Evolutionary conservation across 129 eudicot genomes (phyloP), one percentile per base, ranked within the genome.

Genomic region (Helianthus annuus): DNA sequence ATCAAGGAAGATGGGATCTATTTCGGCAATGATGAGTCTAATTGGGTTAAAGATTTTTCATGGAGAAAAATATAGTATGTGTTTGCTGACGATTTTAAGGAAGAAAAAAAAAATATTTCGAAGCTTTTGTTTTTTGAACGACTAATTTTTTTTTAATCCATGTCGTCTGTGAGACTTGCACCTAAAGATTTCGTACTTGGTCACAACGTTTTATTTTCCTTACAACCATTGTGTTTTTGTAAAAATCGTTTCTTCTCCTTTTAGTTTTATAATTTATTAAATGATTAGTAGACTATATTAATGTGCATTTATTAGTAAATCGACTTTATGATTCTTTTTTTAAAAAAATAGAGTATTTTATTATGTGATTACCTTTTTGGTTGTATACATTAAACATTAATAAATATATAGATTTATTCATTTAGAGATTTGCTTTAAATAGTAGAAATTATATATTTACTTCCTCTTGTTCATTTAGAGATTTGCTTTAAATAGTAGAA

Each of bases 1-100:
- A 84, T 86, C n/a, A 86, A 74, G 70, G 88, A 86, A 42, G 91
- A 86, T 77, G 91, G 91, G 0, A 80, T 83, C 19, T 86, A 86
- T 78, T 83, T 83, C 51, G 83, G 85, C 36, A 66, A 67, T 19
- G 74, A 80, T 12, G 85, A 81, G 64, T 44, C 64, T 48, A 36
- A n/a, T 16, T 86, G 83, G 83, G 60, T 65, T 48, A 86, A 83
- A 62, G 78, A 86, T 70, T 74, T 86, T 74, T 60, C 85, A 32
- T 86, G 88, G 91, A 19, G 56, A 7, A 70, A 68, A 17, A 34
- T 5, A 10, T 57, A 4, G 5, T 56, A 17, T 48, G 19, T 39
- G 38, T 46, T 48, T 46, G 61, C 49, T 61, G 16, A 6, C 4
- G 13, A n/a, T 53, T 51, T 53, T 7, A n/a, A 42, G 40, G 9